Base-by-base conservation (phyloP, 768 basidiomycete species). In the Tulasnella sp. region DNA sequence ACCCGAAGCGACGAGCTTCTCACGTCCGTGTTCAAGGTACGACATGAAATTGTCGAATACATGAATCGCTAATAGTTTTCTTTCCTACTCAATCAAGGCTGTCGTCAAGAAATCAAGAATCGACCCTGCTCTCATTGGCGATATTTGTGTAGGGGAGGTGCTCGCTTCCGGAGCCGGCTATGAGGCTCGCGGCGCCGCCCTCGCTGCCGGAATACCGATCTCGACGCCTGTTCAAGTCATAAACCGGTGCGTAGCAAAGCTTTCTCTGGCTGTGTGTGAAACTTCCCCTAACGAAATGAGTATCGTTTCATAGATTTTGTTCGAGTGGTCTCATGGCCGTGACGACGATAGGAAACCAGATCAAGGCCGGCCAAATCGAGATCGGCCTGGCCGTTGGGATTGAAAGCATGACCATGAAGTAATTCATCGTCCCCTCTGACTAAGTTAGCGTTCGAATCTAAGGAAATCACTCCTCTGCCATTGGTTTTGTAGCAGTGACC, bases 281-380 rank as follows among this genome's bases (percentile, higher is more conserved):
- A 5, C 27, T 52, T 7, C 19, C 7, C 10, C 10, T 48, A 27
- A 19, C 25, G 25, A 48, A 19, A 31, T 5, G 30, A 19, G 43
- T 15, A 4, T 21, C n/a, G 24, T 46, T 27, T 24, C 12, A 2
- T 19, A 59, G 57, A 24, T 87, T 88, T 69, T 92, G 88, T 66
- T 87, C 87, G 2, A 85, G 82, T 60, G 88, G 87, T 24, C 78
- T 92, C n/a, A 87, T 90, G 84, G 85, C 89, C 11, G 76, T 84
- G 29, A 85, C 84, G 9, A 76, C 78, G 29, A 81, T 91, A 58
- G 78, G 85, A 21, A 90, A 89, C 69, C 80, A 85, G 65, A 80
- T 92, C 49, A 76, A 79, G 15, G 76, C 75, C 10, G 85, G 86
- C n/a, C 84, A 90, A 67, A 87, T 90, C 45, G 79, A 88, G 45